Evolutionary conservation across 257 asterid species (phyloP), one percentile per base, ranked within the genome.

Genomic region (Solanum pimpinellifolium): DNA sequence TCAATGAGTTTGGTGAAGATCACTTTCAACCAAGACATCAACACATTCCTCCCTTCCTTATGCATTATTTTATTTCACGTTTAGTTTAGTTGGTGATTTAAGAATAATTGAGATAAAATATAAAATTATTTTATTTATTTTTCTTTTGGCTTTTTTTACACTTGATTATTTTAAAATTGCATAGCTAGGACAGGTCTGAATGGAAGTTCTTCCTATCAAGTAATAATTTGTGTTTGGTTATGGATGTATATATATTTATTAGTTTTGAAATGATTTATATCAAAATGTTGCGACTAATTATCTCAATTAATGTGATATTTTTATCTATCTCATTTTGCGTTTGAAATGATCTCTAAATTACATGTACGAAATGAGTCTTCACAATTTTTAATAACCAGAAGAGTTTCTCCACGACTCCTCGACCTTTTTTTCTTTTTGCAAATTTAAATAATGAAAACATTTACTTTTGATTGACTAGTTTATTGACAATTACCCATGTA

Each of bases 141-240:
- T 27, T 0, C 6, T 68, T 49, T 49, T 5, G 0, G 6, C 0
- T 0, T 1, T 5, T 5, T 15, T 49, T 49, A 7, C 0, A 15
- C 18, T 16, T 2, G 9, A 49, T 1, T 49, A 49, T 49, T 49
- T 49, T 0, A 3, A 49, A 16, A 15, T 49, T 0, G 60, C 2
- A 3, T 52, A 21, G 60, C 3, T 0, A 52, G 60, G 23, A 4
- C 21, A 33, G 35, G 35, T 33, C 35, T 33, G 35, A 33, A 33
- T 33, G 35, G 35, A 33, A 33, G 35, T 33, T 33, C 35, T 33
- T 33, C 35, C 59, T 49, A 49, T 49, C 59, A 49, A 49, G 21
- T 1, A 49, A 49, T 25, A 20, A 59, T 59, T 59, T 25, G 11
- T 14, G 18, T 68, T 27, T 27, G 6, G 5, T 68, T 68, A 27